These are phyloP conservation scores for Phytopythium vexans DNA, from an alignment of 352 stramenopile genomes.

Conservation along the genomic window DNA sequence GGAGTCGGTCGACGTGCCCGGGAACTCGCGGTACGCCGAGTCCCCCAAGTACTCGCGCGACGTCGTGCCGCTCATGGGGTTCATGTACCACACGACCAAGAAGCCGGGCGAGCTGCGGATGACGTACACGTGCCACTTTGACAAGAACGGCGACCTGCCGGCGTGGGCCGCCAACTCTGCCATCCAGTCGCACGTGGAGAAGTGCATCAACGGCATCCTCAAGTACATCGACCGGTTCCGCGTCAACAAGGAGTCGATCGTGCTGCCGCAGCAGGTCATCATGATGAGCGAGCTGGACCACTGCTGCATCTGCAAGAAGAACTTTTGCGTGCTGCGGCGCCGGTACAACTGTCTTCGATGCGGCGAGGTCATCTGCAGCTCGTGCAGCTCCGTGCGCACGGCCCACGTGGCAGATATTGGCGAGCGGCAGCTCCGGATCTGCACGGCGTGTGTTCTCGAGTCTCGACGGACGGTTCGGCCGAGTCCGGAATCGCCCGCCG, in stretches of 20 bases:
- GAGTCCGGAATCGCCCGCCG: constrained; percentile 3
- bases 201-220: constrained; percentile 81
- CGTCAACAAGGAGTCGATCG: constrained; percentile 60
- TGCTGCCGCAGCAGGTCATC: constrained; percentile 75
- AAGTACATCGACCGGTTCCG: constrained; percentile 86
- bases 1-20: constrained; percentile 74
- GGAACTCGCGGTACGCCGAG: constrained; percentile 46
- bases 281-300: constrained; percentile 68
- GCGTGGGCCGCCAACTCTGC: constrained; percentile 82
- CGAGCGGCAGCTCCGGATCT: constrained; percentile 73
- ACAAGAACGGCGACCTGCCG: constrained; percentile 78
- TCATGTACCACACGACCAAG: constrained; percentile 87
- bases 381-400: constrained; percentile 62
- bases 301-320: constrained; percentile 72
- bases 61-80: constrained; percentile 77
- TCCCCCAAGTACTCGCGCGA: constrained; percentile 67
- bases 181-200: constrained; percentile 86
- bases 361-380: constrained; percentile 75
- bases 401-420: constrained; percentile 67
- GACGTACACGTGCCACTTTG: constrained; percentile 87
- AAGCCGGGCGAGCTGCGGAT: constrained; percentile 72
- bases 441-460: constrained; percentile 74
- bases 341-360: constrained; percentile 87
- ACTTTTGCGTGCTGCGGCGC: constrained; percentile 67
- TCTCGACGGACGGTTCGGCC: constrained; percentile 30